Evolutionary conservation across 2,329 filamentous ascomycete species (phyloP), one percentile per base, ranked within the genome.

Genomic region (Alternaria gaisen): DNA sequence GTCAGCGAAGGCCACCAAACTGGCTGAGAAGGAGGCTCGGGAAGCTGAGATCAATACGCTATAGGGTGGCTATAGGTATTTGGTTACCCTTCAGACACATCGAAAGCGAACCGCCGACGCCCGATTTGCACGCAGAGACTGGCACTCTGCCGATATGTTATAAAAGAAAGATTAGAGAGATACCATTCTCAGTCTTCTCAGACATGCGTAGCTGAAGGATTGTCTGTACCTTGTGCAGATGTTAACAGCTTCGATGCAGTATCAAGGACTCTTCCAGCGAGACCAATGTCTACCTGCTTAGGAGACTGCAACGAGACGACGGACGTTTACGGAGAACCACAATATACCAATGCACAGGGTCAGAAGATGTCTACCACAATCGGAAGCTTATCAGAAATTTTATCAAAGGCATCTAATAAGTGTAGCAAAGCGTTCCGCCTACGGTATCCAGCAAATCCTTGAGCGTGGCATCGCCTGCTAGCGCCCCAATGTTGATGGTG

Each of bases 11-110:
- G 70, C 68, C 4, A 64, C 64, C 22, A 69, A 72, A 32, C 42
- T 78, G 7, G 53, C 78, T 26, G 72, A 77, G 60, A 71, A 73
- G 69, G 65, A 76, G 30, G 73, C 74, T 55, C 68, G 65, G 18
- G 77, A 42, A 16, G 40, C 40, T 24, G 40, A 79, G 58, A 64
- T 66, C 22, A 65, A 70, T 22, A 70, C 56, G 43, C 47, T 71
- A 43, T 72, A 58, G 64, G 28, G 11, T 18, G 14, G 24, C 20
- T 38, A 48, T 34, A 9, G 24, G 3, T 22, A 34, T 14, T 26
- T n/a, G 20, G 20, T 1, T 3, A 36, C 20, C 14, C 24, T 26
- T 24, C 16, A 10, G 46, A 50, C 11, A 50, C 22, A 36, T 18
- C 34, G 32, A 38, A 24, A 24, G 26, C 16, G 32, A 24, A 26